phyloP scores from a whole-genome alignment of 2,329 filamentous ascomycete species.

The Penicillium palitans region DNA sequence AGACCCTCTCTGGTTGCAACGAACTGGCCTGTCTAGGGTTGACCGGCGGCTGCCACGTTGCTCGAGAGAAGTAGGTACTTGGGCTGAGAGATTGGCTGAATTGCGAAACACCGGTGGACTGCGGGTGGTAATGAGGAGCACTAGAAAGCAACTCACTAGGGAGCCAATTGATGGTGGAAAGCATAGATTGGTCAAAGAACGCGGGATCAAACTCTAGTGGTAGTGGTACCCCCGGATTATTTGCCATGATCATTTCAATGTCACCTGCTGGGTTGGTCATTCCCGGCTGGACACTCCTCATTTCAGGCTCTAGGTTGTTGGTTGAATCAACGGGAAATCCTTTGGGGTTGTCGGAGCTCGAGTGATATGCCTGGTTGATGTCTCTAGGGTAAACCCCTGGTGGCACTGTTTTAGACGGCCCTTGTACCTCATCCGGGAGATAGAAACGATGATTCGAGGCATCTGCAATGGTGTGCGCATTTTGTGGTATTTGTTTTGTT shows the following conservation, averaged over 20 bases:
- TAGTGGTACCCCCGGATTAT: conserved; percentile 22
- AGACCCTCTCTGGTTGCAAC: conserved; percentile 19
- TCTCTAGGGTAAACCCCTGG: conserved; percentile 8
- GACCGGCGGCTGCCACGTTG: conserved; percentile 33
- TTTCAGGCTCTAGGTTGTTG: conserved; percentile 7
- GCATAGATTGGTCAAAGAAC: conserved; percentile 29
- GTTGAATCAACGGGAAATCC: conserved; percentile 10
- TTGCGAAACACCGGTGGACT: conserved; percentile 15
- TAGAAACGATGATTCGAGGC: conserved; percentile 10
- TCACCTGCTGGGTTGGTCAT: conserved; percentile 13
- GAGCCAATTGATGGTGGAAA: conserved; percentile 42
- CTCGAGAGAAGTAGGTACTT: conserved; percentile 21
- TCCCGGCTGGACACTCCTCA: conserved; percentile 12
- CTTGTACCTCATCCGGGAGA: conserved; percentile 10
- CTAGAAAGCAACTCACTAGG: conserved; percentile 33
- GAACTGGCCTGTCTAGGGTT: conserved; percentile 16
- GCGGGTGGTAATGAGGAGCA: conserved; percentile 15
- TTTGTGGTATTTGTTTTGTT: not conserved
- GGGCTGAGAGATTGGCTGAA: conserved; percentile 19
- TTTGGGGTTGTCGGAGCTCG: conserved; percentile 17
- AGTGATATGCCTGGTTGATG: conserved; percentile 7
- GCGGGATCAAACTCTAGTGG: conserved; percentile 28
- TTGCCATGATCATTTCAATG: conserved; percentile 23
- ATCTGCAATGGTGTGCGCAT: conserved; percentile 1
- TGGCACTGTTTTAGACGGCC: conserved; percentile 8